Evolutionary conservation across 2,329 filamentous ascomycete species (phyloP).

Genomic region (Hymenotorrendiella dingleyae): DNA sequence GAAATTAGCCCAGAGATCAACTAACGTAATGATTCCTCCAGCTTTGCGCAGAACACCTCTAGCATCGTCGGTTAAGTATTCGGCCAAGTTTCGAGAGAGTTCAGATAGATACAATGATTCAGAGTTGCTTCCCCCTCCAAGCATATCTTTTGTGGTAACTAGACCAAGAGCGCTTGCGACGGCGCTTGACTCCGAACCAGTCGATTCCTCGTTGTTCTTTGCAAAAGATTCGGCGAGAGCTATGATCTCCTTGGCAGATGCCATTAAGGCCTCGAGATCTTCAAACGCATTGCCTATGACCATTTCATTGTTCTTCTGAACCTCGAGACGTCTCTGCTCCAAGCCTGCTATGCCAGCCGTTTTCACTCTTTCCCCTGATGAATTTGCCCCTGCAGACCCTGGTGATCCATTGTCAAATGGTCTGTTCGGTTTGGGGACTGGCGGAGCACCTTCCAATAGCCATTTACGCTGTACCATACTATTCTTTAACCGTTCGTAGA

Average conservation of each 20-base stretch:
- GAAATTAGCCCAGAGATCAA: slow-evolving; percentile 91
- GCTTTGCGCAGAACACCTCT: slow-evolving; percentile 71
- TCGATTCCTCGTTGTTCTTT: slow-evolving; percentile 48
- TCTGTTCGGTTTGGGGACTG: slow-evolving; percentile 61
- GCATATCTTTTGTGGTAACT: slow-evolving; percentile 92
- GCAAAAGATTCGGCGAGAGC: slow-evolving; percentile 87
- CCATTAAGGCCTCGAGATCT: slow-evolving; percentile 94
- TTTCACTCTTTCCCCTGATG: slow-evolving; percentile 40
- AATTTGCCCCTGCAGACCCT: slow-evolving; percentile 27
- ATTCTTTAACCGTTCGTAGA: slow-evolving; percentile 81
- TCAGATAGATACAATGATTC: slow-evolving; percentile 88
- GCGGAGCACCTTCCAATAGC: slow-evolving; percentile 84
- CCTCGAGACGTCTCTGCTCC: slow-evolving; percentile 76
- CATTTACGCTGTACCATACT: slow-evolving; percentile 92
- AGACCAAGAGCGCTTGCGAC: slow-evolving; percentile 78
- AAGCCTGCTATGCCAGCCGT: slow-evolving; percentile 87
- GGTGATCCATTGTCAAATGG: slow-evolving; percentile 34
- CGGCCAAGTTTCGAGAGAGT: slow-evolving; percentile 75
- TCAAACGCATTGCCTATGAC: slow-evolving; percentile 94
- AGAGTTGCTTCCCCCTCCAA: slow-evolving; percentile 65
- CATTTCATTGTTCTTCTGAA: slow-evolving; percentile 86
- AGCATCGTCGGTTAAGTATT: slow-evolving; percentile 82
- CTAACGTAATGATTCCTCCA: slow-evolving; percentile 82
- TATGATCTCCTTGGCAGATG: slow-evolving; percentile 92
- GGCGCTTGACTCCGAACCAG: slow-evolving; percentile 62